Percentiles rank a stretch among this genome's conserved stretches.
Evolutionary conservation across 257 asterid genomes (phyloP).

Genomic region (Linderniella brevidens): DNA sequence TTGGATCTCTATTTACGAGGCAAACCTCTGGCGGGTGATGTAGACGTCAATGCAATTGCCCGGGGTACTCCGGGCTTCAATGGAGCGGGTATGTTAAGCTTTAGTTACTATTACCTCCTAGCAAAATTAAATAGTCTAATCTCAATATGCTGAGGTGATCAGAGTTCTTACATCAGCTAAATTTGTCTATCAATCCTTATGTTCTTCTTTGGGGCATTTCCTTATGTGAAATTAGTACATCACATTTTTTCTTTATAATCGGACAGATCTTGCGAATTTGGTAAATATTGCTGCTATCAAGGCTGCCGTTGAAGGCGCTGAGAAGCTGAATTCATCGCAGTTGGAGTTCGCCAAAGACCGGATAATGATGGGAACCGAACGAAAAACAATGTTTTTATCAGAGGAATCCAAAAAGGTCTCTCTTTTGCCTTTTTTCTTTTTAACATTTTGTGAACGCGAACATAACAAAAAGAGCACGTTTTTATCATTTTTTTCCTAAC

Average conservation of each 20-base stretch:
- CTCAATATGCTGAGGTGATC: no score
- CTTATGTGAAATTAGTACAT: no score
- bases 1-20: constrained; percentile 82
- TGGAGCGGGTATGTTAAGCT: constrained; percentile 66
- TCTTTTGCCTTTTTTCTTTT: constrained; percentile 10
- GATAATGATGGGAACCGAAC: constrained; percentile 96
- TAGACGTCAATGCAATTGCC: constrained; percentile 76
- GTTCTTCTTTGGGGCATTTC: no score
- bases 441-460: no score
- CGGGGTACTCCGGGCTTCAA: constrained; percentile 99
- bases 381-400: constrained; percentile 89
- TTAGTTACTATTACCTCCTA: no score
- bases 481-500: no score
- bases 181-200: no score
- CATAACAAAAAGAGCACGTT: no score
- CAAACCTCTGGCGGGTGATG: constrained; percentile 75
- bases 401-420: constrained; percentile 95
- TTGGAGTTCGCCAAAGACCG: constrained; percentile 96
- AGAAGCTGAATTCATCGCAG: constrained; percentile 59
- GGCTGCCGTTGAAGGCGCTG: constrained; percentile 98
- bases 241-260: no score
- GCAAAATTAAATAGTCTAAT: no score
- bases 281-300: constrained; percentile 92
- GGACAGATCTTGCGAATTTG: constrained; percentile 73
- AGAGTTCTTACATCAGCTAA: no score